Conservation (phyloP, 2,329 filamentous ascomycete genomes). For the Berkeleyomyces basicola region DNA sequence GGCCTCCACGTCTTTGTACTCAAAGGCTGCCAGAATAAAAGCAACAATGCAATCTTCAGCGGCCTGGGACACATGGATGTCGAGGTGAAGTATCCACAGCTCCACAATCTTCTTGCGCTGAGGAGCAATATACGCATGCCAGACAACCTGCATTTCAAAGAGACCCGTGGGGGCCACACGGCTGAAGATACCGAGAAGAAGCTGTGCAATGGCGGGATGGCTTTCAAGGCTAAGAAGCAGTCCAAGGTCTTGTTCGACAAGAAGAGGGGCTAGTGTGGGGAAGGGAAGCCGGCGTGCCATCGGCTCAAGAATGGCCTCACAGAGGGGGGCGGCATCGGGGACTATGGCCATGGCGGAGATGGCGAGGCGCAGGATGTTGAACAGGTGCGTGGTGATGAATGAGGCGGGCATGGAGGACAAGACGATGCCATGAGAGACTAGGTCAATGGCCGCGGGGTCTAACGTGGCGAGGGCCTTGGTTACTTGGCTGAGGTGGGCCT, state of each 20-base stretch:
- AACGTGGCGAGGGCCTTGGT: not conserved
- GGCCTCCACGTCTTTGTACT: not conserved
- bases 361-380: constrained; percentile 6
- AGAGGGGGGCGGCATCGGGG: constrained; percentile 3
- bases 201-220: not conserved
- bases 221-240: not conserved
- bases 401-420: constrained; percentile 1
- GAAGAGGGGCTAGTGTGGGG: not conserved
- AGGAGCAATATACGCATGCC: not conserved
- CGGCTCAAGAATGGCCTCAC: not conserved
- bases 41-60: constrained; percentile 2
- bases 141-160: constrained; percentile 4
- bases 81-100: constrained; percentile 8
- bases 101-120: constrained; percentile 7
- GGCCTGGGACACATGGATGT: not conserved
- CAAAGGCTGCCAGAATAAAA: not conserved
- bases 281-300: constrained; percentile 5
- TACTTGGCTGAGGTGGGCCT: constrained; percentile 5
- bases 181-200: constrained; percentile 4
- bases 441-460: not conserved
- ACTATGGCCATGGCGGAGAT: constrained; percentile 5
- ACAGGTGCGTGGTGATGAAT: constrained; percentile 3
- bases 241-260: constrained; percentile 3
- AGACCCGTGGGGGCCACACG: not conserved
- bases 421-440: not conserved